Conservation (phyloP, 176 grass and related monocot genomes). For the Cenchrus fungigraminus region DNA sequence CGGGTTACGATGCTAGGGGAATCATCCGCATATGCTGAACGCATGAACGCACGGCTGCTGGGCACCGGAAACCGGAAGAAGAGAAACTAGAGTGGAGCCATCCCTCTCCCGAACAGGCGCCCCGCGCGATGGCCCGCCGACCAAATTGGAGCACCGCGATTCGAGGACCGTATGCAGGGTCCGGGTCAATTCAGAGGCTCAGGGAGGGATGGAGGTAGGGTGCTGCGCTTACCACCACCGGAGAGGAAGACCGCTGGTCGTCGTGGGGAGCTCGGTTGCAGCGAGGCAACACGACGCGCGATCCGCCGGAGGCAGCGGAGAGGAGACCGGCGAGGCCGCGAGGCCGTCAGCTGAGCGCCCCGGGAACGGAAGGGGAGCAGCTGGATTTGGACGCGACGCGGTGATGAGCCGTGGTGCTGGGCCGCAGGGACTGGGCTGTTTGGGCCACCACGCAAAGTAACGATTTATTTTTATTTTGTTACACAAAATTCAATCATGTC, state of each 20-base stretch:
- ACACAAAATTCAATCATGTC: too few species aligned
- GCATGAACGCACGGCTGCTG: too few species aligned
- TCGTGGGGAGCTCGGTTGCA: slow-evolving; percentile 10
- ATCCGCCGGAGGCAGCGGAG: neutral
- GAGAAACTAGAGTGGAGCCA: neutral
- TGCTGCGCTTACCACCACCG: slow-evolving; percentile 13
- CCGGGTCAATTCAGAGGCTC: neutral
- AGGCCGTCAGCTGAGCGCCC: neutral
- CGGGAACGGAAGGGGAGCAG: too few species aligned
- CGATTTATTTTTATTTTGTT: too few species aligned
- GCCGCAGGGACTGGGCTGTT: too few species aligned
- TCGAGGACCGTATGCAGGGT: neutral
- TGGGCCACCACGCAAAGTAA: too few species aligned
- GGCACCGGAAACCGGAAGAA: too few species aligned
- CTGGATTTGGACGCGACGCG: too few species aligned
- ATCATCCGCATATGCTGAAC: too few species aligned
- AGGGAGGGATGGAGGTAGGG: neutral
- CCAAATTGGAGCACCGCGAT: neutral
- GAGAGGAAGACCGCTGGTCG: neutral
- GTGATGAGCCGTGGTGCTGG: too few species aligned
- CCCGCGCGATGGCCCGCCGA: neutral
- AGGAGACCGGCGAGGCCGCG: neutral
- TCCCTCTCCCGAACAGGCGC: neutral
- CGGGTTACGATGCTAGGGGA: too few species aligned
- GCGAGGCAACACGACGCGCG: neutral